These are phyloP conservation scores for Aspergillus bertholletiae DNA, from an alignment of 495 filamentous ascomycete species.

Conservation along the genomic window DNA sequence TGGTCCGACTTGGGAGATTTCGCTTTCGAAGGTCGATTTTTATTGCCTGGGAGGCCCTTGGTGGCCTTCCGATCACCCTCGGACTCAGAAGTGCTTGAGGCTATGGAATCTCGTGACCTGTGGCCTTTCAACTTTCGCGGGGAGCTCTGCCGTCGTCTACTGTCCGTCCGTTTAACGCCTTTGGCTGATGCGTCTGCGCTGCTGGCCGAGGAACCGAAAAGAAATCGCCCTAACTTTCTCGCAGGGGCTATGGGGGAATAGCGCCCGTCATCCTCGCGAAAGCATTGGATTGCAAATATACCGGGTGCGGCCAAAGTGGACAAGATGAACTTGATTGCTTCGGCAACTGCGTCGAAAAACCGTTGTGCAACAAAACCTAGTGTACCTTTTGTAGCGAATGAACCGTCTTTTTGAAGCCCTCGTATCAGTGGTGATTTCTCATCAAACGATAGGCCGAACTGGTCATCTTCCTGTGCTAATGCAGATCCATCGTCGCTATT, in stretches of 20 bases:
- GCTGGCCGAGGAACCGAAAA: constrained; percentile 21
- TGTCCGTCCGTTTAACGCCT: constrained; percentile 22
- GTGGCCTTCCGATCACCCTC: constrained; percentile 35
- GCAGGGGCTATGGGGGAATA: constrained; percentile 70
- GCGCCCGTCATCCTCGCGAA: constrained; percentile 74
- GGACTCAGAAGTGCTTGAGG: constrained; percentile 47
- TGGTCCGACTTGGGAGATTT: constrained; percentile 41
- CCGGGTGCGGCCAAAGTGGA: constrained; percentile 75
- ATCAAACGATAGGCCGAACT: constrained; percentile 39
- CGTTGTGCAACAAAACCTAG: constrained; percentile 39
- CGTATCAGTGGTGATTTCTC: constrained; percentile 66
- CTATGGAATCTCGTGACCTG: constrained; percentile 35
- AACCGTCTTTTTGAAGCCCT: constrained; percentile 42
- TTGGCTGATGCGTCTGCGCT: constrained; percentile 25
- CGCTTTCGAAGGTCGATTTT: constrained; percentile 45
- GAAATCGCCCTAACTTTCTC: constrained; percentile 51
- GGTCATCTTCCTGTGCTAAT: constrained; percentile 25
- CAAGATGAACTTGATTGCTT: constrained; percentile 70
- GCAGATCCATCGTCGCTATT: constrained; percentile 27
- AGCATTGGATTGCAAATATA: constrained; percentile 72
- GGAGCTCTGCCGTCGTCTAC: constrained; percentile 30
- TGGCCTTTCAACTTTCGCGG: constrained; percentile 36
- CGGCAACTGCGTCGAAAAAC: constrained; percentile 54
- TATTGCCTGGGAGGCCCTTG: constrained; percentile 23
- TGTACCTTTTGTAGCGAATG: constrained; percentile 53